These are phyloP conservation scores for Aegilops tauschii DNA, from an alignment of 176 grass and related monocot species.

Conservation along the genomic window DNA sequence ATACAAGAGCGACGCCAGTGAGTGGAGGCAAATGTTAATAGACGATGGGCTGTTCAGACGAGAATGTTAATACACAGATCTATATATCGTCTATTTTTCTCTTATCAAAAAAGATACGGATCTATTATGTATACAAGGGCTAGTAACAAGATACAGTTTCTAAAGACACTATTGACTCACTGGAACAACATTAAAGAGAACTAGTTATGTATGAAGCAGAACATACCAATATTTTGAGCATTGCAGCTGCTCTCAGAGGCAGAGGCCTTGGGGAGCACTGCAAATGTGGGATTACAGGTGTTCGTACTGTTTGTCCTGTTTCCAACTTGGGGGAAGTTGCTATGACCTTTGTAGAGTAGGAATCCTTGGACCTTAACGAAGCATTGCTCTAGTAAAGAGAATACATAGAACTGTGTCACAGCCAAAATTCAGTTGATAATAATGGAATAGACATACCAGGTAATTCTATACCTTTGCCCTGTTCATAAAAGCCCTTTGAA, in stretches of 20 bases:
- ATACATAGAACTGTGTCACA: constrained; percentile 11
- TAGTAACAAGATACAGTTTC: constrained; percentile 19
- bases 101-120: no score
- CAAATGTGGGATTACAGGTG: constrained; percentile 57
- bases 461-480: constrained; percentile 63
- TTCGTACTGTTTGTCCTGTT: constrained; percentile 30
- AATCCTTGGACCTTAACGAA: constrained; percentile 59
- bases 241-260: constrained; percentile 71
- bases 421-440: not conserved
- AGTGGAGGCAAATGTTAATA: no score
- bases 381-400: constrained; percentile 58
- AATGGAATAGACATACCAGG: constrained; percentile 11
- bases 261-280: constrained; percentile 55
- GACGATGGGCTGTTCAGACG: no score
- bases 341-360: constrained; percentile 68
- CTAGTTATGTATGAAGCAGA: not conserved
- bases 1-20: not conserved
- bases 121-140: no score
- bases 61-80: no score
- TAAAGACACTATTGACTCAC: not conserved
- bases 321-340: constrained; percentile 58
- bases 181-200: constrained; percentile 5
- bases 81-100: no score
- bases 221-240: constrained; percentile 95
- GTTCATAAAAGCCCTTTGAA: constrained; percentile 87